phyloP scores from a whole-genome alignment of 2,329 filamentous ascomycete species.

The Pezicula neosporulosa region DNA sequence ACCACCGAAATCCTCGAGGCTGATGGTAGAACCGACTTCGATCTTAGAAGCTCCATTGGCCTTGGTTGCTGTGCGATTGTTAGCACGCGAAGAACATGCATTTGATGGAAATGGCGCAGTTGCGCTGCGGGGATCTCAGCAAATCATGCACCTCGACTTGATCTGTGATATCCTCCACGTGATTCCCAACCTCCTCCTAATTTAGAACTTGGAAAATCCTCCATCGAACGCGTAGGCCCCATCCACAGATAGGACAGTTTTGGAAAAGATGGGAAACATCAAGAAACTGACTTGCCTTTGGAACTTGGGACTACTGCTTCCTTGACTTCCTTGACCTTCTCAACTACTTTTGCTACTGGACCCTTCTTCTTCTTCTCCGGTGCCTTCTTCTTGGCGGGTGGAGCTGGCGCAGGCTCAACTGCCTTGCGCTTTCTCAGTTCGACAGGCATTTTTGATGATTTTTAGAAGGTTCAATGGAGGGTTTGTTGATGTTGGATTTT shows the following conservation, averaged over 20 bases:
- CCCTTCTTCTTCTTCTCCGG: slow-evolving; percentile 44
- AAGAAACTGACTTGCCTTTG: no score
- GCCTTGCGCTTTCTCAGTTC: slow-evolving; percentile 60
- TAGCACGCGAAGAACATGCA: neutral
- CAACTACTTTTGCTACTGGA: slow-evolving; percentile 34
- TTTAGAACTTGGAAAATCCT: no score
- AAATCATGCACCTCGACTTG: no score
- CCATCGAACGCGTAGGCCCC: no score
- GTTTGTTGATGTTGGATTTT: neutral
- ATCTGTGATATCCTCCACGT: no score
- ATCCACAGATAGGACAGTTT: no score
- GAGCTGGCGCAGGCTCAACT: slow-evolving; percentile 39
- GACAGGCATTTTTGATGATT: slow-evolving; percentile 44
- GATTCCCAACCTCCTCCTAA: no score
- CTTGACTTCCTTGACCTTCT: slow-evolving; percentile 34
- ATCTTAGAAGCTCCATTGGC: slow-evolving; percentile 27
- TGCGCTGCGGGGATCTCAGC: no score
- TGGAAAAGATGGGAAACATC: no score
- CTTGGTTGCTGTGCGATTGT: slow-evolving; percentile 26
- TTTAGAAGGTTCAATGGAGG: neutral
- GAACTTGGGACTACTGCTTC: no score
- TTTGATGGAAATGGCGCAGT: no score
- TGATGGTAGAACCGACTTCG: slow-evolving; percentile 51
- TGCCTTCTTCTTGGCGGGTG: slow-evolving; percentile 42
- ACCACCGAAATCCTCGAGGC: slow-evolving; percentile 58